Base-by-base conservation (phyloP, 495 filamentous ascomycete genomes). In the Xylaria grammica region DNA sequence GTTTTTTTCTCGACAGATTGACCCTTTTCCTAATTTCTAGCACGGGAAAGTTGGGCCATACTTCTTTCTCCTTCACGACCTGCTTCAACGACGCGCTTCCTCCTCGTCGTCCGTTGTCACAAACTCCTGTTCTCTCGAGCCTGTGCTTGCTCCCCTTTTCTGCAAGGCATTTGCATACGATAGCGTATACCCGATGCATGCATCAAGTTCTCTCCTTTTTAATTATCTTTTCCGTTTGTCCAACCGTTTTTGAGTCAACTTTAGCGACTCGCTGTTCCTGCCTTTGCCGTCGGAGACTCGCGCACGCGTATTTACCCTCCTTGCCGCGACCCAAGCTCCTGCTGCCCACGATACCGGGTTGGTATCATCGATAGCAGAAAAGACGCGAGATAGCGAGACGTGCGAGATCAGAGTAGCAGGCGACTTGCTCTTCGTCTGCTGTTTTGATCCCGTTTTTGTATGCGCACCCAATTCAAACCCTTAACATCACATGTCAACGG, bases 351-450 rank as follows among this genome's bases (percentile, higher is more conserved):
- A 65, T 48, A 46, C 45, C 63, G 62, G 49, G 19, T 49, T 65
- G 59, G 62, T 48, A 60, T 68, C 45, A 44, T 68, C 52, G 66
- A 49, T 50, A 57, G 30, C 55, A 46, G 67, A 66, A 49, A 56
- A 67, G 66, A 60, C 65, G 65, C 60, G 60, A 62, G 58, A 54
- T 65, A 67, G 62, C 62, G 59, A 62, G 65, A 70, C 71, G 65
- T 56, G 67, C 69, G 63, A 60, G 69, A 69, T 67, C 67, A 55
- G 77, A 80, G 82, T 76, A 74, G 81, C 82, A 82, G 83, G 78
- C 82, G 82, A 83, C 71, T 68, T 67, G 63, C 67, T 65, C 69
- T 69, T 82, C 82, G 82, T 85, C 83, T 85, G 83, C 79, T 70
- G 79, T 64, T 64, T 64, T 84, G 82, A 76, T 83, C 81, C 83